A percentile compares a stretch with the other conserved stretches of the same genome.
phyloP scores from a whole-genome alignment of 208 protist genomes.

The Phytomonas serpens region DNA sequence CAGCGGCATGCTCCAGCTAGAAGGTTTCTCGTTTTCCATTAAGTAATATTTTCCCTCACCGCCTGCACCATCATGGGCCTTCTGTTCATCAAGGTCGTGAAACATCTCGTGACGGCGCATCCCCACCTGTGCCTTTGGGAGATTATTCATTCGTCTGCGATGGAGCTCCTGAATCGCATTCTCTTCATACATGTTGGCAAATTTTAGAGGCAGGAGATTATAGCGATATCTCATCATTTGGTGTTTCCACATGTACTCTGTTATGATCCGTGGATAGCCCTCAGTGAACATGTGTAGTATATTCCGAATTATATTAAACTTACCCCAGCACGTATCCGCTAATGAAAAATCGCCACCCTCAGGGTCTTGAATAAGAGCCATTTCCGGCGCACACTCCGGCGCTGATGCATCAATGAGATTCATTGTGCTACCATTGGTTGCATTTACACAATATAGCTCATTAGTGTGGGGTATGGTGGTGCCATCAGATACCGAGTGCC shows the following conservation, averaged over 20 bases:
- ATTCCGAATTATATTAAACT: slow-evolving; percentile 65
- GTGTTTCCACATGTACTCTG: slow-evolving; percentile 87
- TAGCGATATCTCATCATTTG: slow-evolving; percentile 59
- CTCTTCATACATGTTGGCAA: slow-evolving; percentile 81
- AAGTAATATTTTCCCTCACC: slow-evolving; percentile 5
- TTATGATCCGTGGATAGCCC: slow-evolving; percentile 83
- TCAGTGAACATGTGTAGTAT: slow-evolving; percentile 90
- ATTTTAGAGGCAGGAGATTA: slow-evolving; percentile 59
- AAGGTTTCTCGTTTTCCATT: slow-evolving; percentile 16
- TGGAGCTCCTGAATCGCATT: slow-evolving; percentile 57
- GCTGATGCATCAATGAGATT: not conserved
- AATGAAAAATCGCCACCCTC: slow-evolving; percentile 78
- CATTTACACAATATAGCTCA: not conserved
- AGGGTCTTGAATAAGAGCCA: slow-evolving; percentile 68
- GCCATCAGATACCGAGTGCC: slow-evolving; percentile 22
- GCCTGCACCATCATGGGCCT: slow-evolving; percentile 17
- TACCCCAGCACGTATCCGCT: slow-evolving; percentile 33
- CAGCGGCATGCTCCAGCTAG: slow-evolving; percentile 30
- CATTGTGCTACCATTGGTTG: not conserved
- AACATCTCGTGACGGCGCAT: slow-evolving; percentile 28
- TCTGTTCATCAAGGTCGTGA: slow-evolving; percentile 33
- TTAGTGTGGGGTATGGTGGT: not conserved
- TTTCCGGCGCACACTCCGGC: not conserved
- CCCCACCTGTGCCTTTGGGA: slow-evolving; percentile 29
- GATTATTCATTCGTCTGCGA: slow-evolving; percentile 30